A percentile compares a stretch with the other conserved stretches of the same genome.
Evolutionary conservation across 2,329 filamentous ascomycete species (phyloP).

Genomic region (Calonectria pseudoreteaudii): DNA sequence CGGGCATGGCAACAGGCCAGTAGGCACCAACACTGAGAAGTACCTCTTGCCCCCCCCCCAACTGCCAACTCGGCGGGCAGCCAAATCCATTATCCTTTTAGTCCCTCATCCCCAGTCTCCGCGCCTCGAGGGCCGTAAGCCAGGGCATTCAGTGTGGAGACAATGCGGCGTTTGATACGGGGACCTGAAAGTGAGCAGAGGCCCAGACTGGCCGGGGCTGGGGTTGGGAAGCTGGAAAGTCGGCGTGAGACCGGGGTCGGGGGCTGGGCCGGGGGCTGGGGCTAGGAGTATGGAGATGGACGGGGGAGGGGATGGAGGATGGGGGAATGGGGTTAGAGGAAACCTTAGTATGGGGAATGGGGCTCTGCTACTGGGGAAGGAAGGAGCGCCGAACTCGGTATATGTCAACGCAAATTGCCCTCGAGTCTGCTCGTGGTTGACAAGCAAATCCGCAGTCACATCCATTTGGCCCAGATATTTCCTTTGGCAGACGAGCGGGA

Average conservation of each 20-base stretch:
- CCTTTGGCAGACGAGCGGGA: not conserved
- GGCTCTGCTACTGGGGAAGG: constrained; percentile 37
- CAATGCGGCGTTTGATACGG: constrained; percentile 23
- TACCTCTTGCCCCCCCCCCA: not conserved
- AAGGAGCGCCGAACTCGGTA: constrained; percentile 32
- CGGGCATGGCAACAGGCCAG: constrained; percentile 1
- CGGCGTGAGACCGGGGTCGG: constrained; percentile 34
- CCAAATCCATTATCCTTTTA: constrained; percentile 4
- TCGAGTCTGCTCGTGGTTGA: not conserved
- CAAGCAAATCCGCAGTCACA: not conserved
- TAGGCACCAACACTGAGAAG: constrained; percentile 1
- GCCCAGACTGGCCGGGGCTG: constrained; percentile 27
- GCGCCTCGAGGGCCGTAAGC: not conserved
- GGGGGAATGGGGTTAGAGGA: constrained; percentile 29
- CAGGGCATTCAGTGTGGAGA: constrained; percentile 18
- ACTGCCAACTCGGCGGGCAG: not conserved
- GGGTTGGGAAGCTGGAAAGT: constrained; percentile 31
- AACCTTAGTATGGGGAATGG: constrained; percentile 39
- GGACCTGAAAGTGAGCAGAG: constrained; percentile 28
- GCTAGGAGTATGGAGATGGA: constrained; percentile 22
- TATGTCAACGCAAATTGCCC: constrained; percentile 15
- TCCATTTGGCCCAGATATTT: not conserved
- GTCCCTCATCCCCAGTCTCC: constrained; percentile 13
- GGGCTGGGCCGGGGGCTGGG: constrained; percentile 37
- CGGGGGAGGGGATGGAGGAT: constrained; percentile 21